Base-by-base conservation (phyloP, 2,329 filamentous ascomycete genomes). In the Claviceps pazoutovae region DNA sequence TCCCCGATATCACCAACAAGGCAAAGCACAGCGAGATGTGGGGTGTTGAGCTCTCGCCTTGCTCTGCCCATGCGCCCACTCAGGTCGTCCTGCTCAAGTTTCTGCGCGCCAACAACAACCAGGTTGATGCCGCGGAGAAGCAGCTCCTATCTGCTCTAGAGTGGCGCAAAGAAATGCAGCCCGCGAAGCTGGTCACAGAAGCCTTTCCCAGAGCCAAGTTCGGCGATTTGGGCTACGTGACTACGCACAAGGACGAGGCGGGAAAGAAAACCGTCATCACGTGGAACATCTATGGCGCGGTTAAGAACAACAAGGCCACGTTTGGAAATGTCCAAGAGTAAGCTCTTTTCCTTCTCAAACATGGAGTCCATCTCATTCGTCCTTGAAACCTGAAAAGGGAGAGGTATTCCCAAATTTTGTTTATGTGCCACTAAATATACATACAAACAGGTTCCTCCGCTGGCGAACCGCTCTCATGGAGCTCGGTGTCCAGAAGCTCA, bases 381-480 rank as follows among this genome's bases (percentile, higher is more conserved):
- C n/a, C 2, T 21, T 42, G 17, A 4, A 17, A 16, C 4, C 41
- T 13, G 11, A 5, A 19, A 13, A 16, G 23, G 42, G 19, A 23
- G 39, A 13, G 17, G 6, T 17, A 4, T 5, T 17, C 8, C 43
- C 43, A 17, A 30, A 9, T 34, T 34, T 13, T 7, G 5, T 23
- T 19, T 43, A 23, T 23, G 5, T 43, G 41, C 19, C 9, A 11
- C 17, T 42, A 42, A 9, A 42, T 9, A 19, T 17, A 19, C n/a
- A 3, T n/a, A 16, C 14, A 36, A 16, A 23, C 2, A 94, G 88
- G 48, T 96, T 96, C 71, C 78, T 96, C 62, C 79, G 82, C 58
- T 96, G 90, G 89, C 85, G 91, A 53, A 83, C 90, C 44, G 88
- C 86, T 13, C 78, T 95, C 52, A 95, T 95, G 89, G 90, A 96